Evolutionary conservation across 139 green algal genomes (phyloP), one percentile per base, ranked within the genome.

Genomic region (Micractinium sp.): DNA sequence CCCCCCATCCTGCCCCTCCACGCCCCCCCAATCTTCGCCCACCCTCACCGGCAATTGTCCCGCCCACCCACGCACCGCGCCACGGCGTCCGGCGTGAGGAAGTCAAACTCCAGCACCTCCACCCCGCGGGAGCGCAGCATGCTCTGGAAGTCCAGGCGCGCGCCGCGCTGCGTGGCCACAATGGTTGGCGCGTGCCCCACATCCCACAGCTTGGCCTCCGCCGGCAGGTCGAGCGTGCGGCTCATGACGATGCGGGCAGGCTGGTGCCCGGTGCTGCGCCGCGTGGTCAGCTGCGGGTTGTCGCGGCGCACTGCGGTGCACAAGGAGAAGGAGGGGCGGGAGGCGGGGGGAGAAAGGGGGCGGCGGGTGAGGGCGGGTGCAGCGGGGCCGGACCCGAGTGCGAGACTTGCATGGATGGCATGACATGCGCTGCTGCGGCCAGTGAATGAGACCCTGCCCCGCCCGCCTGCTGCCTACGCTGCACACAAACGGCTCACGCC

Each of bases 41-140:
- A 1, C 19, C 22, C 20, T 22, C n/a, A 33, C 12, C n/a, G 16
- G 2, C 79, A 29, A 27, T 27, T 35, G 69, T 27, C 73, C 56
- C 19, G 35, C 23, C 27, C 36, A 71, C n/a, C 56, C 36, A 33
- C 82, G 15, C 66, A 81, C 83, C 95, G 90, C 12, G 96, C 95
- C 33, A 99, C 96, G 0, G 80, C 89, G 36, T 93, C 91, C 3
- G 96, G 97, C 0, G 93, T 98, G n/a, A 99, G 91, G 81, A 99
- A 98, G 92, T 99, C 96, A 94, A 99, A 99, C 91, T 99, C 97
- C 25, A 99, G 94, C 16, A 99, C 98, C 93, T 99, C 97, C n/a
- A 99, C 98, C 3, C 95, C 96, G 13, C 73, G 78, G 15, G 86
- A 85, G 4, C 89, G 79, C 83, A 97, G 81, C 47, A 71, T 31